phyloP scores from a whole-genome alignment of 306 rosid genomes.

The Prunus kanzakura region DNA sequence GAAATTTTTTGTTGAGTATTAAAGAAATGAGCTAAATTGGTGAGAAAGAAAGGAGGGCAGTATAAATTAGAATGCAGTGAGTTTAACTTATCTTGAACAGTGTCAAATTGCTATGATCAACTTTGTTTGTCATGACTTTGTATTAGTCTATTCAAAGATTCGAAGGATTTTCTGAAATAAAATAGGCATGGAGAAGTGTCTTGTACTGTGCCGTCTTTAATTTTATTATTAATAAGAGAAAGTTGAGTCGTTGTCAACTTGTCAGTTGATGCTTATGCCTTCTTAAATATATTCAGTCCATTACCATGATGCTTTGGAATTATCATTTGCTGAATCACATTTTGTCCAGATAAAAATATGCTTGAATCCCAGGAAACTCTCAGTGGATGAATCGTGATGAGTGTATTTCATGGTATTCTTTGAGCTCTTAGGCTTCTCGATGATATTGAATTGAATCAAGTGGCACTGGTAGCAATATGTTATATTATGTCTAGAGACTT shows the following conservation, averaged over 20 bases:
- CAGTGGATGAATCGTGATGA: not conserved
- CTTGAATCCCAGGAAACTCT: not conserved
- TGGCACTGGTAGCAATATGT: not conserved
- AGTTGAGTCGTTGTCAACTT: not conserved
- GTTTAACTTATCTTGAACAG: not conserved
- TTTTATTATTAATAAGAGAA: not conserved
- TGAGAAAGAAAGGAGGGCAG: not conserved
- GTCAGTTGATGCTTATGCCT: not conserved
- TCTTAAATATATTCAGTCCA: not conserved
- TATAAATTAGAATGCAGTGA: not conserved
- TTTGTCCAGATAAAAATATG: not conserved
- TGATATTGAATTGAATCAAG: not conserved
- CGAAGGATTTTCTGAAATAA: not conserved
- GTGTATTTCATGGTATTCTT: not conserved
- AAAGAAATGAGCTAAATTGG: not conserved
- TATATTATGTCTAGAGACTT: not conserved
- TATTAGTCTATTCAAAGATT: not conserved
- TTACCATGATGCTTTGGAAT: not conserved
- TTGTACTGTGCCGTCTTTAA: not conserved
- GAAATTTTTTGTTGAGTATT: not conserved
- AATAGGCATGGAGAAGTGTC: not conserved
- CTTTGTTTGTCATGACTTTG: not conserved
- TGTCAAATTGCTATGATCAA: not conserved
- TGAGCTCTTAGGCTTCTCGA: not conserved
- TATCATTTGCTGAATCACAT: not conserved